phyloP scores from a whole-genome alignment of 192 early-diverging fungal species.

The Coemansia sp. region DNA sequence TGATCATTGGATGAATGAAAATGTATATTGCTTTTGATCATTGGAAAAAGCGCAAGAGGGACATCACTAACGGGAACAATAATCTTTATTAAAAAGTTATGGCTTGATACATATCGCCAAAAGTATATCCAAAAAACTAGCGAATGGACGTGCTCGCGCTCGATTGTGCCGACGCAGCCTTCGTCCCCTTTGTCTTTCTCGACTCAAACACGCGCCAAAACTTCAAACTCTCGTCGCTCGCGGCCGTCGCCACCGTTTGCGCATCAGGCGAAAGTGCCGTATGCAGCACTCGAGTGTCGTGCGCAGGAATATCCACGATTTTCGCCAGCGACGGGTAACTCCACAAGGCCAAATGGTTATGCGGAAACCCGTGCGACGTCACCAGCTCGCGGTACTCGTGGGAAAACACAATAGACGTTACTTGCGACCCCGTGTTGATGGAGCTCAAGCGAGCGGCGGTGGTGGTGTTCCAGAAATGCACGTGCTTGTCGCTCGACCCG shows the following conservation, averaged over 20 bases:
- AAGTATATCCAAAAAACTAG: not conserved
- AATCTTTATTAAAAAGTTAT: not conserved
- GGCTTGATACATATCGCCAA: too few species aligned
- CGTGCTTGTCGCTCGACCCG: conserved; percentile 83
- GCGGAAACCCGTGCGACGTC: conserved; percentile 88
- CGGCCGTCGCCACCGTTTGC: conserved; percentile 85
- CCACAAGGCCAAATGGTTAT: conserved; percentile 86
- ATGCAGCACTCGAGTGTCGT: conserved; percentile 86
- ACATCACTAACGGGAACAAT: too few species aligned
- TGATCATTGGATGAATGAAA: too few species aligned
- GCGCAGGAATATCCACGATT: conserved; percentile 78
- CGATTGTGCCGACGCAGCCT: not conserved
- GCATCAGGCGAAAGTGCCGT: conserved; percentile 89
- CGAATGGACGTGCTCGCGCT: conserved; percentile 22
- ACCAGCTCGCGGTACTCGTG: conserved; percentile 81
- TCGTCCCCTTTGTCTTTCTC: too few species aligned
- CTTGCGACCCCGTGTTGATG: conserved; percentile 82
- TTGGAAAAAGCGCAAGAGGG: not conserved
- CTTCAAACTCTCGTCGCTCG: conserved; percentile 91
- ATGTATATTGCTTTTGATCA: too few species aligned
- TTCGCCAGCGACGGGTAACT: conserved; percentile 72
- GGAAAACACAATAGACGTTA: conserved; percentile 92
- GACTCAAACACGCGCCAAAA: conserved; percentile 92
- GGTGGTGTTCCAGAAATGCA: conserved; percentile 91
- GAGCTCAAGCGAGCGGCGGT: conserved; percentile 61